These are phyloP conservation scores for Fusarium pininemorale DNA, from an alignment of 2,329 filamentous ascomycete genomes.

Conservation along the genomic window DNA sequence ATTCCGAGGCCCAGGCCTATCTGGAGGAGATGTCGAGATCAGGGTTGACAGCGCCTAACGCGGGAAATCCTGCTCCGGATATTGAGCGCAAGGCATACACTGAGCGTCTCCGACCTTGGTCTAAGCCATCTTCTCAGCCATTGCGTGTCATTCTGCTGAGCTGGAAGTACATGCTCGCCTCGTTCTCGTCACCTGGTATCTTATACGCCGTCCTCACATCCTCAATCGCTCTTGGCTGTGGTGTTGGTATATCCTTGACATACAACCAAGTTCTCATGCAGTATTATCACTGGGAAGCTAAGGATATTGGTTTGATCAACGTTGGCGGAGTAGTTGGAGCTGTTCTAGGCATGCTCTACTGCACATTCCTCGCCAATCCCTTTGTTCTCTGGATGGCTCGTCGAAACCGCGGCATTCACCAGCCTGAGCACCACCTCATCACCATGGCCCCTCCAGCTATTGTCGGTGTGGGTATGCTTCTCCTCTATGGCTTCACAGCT, in stretches of 20 bases:
- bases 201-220: conserved; percentile 7
- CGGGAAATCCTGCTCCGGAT: neutral
- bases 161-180: conserved; percentile 12
- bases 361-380: conserved; percentile 4
- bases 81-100: neutral
- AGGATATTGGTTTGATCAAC: conserved; percentile 5
- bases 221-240: conserved; percentile 3
- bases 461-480: conserved; percentile 19
- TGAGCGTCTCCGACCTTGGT: conserved; percentile 10
- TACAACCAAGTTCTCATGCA: conserved; percentile 9
- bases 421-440: conserved; percentile 27
- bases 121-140: neutral
- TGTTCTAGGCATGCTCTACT: conserved; percentile 4
- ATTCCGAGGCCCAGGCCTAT: conserved; percentile 9
- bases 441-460: conserved; percentile 22
- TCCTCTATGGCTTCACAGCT: conserved; percentile 15
- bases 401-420: conserved; percentile 21
- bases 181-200: neutral
- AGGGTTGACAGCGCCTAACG: neutral
- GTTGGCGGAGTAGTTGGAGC: neutral
- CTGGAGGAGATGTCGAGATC: neutral
- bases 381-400: conserved; percentile 23
- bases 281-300: conserved; percentile 5
- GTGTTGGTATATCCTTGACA: conserved; percentile 4
- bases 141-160: neutral